Evolutionary conservation across 345 rosid genomes (phyloP), one percentile per base, ranked within the genome.

Genomic region (Pseudoturritis turrita): DNA sequence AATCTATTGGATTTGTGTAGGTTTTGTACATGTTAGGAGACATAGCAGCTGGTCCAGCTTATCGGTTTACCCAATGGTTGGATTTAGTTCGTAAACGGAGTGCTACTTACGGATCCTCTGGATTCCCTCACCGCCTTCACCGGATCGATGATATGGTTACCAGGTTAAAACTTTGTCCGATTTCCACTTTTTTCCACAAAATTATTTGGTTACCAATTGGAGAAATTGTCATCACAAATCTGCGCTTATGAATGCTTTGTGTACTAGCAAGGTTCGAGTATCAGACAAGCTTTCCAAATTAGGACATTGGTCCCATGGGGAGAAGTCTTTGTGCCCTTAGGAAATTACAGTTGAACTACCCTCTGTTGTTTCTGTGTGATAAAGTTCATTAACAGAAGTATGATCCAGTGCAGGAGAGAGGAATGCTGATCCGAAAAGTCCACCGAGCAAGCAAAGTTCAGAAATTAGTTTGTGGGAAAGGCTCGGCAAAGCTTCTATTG

Each of bases 21-120:
- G 89, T 95, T 2, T 73, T 95, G 89, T 88, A 87, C 83, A 88
- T 95, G 97, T 85, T 95, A 90, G 99, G 99, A 83, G 99, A 95
- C 59, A 85, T 95, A 58, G 83, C 99, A 4, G 79, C 96, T 14
- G 93, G 90, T 73, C 86, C 98, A 47, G 96, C 96, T 43, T 76
- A 81, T 83, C 75, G 90, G 79, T 89, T 92, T 79, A 77, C 87
- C 17, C 98, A 92, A 88, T 95, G 99, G 99, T 82, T 95, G 86
- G 97, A 92, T 72, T 82, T 85, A 78, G 99, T 95, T 79, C 99
- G 98, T 85, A 95, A 88, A 75, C 89, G 99, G 29, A 92, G 92
- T 68, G 87, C 83, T 74, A 81, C 77, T 72, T 70, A 83, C 75
- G 91, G 91, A 31, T 78, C 91, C 67, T 88, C 99, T 53, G 97